Evolutionary conservation across 2,329 filamentous ascomycete species (phyloP).

Genomic region (Phialophora tarda): DNA sequence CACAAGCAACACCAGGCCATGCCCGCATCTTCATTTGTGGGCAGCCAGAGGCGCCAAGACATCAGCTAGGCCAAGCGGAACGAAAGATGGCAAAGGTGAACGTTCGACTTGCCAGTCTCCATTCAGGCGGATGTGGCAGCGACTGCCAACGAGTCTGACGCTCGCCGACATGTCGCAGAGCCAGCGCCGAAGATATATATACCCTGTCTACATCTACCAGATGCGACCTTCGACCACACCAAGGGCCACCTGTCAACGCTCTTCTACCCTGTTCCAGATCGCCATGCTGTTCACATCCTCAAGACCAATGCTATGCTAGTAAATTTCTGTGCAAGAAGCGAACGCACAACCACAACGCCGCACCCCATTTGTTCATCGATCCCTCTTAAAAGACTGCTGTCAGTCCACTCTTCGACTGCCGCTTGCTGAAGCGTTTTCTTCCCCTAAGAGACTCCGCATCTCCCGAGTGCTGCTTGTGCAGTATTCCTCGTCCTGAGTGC

Average conservation of each 20-base stretch:
- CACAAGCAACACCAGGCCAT: constrained; percentile 20
- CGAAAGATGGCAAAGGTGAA: neutral
- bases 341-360: constrained; percentile 7
- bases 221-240: constrained; percentile 12
- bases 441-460: constrained; percentile 63
- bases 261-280: constrained; percentile 18
- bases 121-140: neutral
- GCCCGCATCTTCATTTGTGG: constrained; percentile 27
- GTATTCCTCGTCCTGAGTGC: constrained; percentile 52
- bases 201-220: constrained; percentile 31
- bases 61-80: neutral
- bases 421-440: constrained; percentile 78
- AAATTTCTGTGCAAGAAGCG: constrained; percentile 25
- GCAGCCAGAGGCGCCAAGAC: constrained; percentile 13
- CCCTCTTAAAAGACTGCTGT: constrained; percentile 75
- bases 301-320: constrained; percentile 32
- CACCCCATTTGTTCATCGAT: neutral
- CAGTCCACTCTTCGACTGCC: constrained; percentile 92
- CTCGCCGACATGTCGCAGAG: neutral
- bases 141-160: neutral
- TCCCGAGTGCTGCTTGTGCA: constrained; percentile 51
- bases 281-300: constrained; percentile 27
- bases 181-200: constrained; percentile 12
- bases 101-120: constrained; percentile 12
- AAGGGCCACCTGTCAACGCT: constrained; percentile 14